Evolutionary conservation across 768 basidiomycete species (phyloP), one percentile per base, ranked within the genome.

Genomic region (Amanita brunnescens): DNA sequence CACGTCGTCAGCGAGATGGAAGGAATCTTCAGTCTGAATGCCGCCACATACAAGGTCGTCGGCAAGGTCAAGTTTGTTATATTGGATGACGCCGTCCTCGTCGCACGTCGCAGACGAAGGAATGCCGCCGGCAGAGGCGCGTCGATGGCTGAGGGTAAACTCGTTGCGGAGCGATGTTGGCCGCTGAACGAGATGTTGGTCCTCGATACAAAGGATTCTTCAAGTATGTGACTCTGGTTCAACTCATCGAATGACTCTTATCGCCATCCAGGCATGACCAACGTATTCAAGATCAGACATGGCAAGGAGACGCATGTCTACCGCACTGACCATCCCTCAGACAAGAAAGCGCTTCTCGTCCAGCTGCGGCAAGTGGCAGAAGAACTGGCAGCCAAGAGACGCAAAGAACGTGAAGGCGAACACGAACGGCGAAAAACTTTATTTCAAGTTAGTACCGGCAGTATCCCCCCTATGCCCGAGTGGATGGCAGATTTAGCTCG

Each of bases 261-360:
- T 41, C 26, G 43, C 47, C 20, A 45, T 44, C 14, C 45, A 81
- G 85, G 69, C 44, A 85, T 98, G 75, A 91, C 85, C n/a, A 96
- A 98, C 59, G 94, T 97, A 3, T 88, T 98, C 76, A 97, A 97
- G 72, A 82, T 99, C 55, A 77, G 87, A 54, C 83, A 93, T 54
- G 85, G 88, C 4, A 96, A 95, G 65, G 95, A 98, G 65, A 89
- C 89, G 0, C 85, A 93, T 62, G 92, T 99, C 6, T 98, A 91
- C 65, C 82, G 94, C 32, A 90, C 90, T 2, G 90, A 94, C 52
- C 75, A 75, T 6, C 61, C 81, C 0, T 71, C 83, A 21, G 92
- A 97, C 61, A 99, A 99, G 74, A 93, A 89, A 67, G 72, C 75
- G 7, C 75, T 98, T 0, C 75, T 99, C 12, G 66, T 81, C 0